A percentile compares a stretch with the other conserved stretches of the same genome.
phyloP scores from a whole-genome alignment of 139 green algal genomes.

The Axilococcus clingmanii region DNA sequence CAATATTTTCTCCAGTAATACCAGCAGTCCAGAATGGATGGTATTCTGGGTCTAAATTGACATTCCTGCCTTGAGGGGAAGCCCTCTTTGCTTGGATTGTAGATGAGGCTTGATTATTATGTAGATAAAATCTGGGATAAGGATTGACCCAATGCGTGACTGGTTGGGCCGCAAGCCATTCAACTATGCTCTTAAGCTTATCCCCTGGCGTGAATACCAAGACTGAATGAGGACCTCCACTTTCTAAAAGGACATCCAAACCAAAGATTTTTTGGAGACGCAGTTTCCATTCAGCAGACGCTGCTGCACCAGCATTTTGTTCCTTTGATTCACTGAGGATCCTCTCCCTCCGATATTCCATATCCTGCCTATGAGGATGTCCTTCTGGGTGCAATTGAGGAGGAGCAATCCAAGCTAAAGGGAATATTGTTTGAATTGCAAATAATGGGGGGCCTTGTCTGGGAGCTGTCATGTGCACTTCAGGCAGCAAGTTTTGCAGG shows the following conservation, averaged over 20 bases:
- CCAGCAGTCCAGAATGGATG: slow-evolving; percentile 70
- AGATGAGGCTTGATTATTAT: slow-evolving; percentile 42
- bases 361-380: too few species aligned
- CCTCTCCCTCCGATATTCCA: too few species aligned
- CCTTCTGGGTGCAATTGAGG: not conserved
- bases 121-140: slow-evolving; percentile 19
- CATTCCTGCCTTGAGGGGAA: not conserved
- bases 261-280: not conserved
- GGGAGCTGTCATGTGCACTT: not conserved
- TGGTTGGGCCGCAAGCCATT: slow-evolving; percentile 21
- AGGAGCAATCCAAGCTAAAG: not conserved
- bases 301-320: slow-evolving; percentile 11
- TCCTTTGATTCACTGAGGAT: too few species aligned
- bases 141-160: slow-evolving; percentile 37
- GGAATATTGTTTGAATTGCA: slow-evolving; percentile 9
- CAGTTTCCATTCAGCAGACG: slow-evolving; percentile 14
- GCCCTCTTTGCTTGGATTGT: slow-evolving; percentile 35
- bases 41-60: slow-evolving; percentile 5
- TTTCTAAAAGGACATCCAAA: not conserved
- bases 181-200: slow-evolving; percentile 7
- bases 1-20: slow-evolving; percentile 48
- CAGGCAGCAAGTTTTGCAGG: not conserved
- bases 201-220: slow-evolving; percentile 3
- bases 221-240: not conserved
- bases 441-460: slow-evolving; percentile 8